Evolutionary conservation across 257 asterid species (phyloP), one percentile per base, ranked within the genome.

Genomic region (Cruciata laevipes): DNA sequence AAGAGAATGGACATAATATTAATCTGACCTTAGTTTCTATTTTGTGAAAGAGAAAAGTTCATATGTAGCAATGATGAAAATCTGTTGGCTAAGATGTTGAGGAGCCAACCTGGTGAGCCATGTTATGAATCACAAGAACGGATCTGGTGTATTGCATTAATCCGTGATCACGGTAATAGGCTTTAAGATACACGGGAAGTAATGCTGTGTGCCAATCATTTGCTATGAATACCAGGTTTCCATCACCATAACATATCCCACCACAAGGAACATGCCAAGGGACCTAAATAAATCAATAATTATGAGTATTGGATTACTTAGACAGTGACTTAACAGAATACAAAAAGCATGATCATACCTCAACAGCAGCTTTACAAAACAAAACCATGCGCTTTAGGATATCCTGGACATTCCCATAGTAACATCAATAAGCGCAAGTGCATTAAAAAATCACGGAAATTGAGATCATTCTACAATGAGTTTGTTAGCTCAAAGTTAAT

Each of bases 191-290:
- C 63, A 94, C 99, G 1, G 99, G 97, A 76, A 94, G 71, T 52
- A 94, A 73, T 31, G 97, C 97, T 35, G 99, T 90, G 80, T 94
- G 99, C 99, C 99, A 94, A 77, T 94, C 99, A 70, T 94, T 90
- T 62, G 96, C 99, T 59, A 94, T 82, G 80, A 90, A 90, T 75
- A 78, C 96, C 74, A 94, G 77, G 76, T 94, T 94, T 78, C 97
- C 96, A 81, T 94, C 99, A 55, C 97, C 99, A 52, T 90, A 94
- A 86, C 99, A 94, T 75, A 87, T 71, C 63, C 99, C 99, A 7
- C 99, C 99, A 75, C 99, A 94, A 13, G 97, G 97, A 65, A 94
- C 97, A 73, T 88, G 55, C 99, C 97, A 94, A 69, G 99, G 97
- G 73, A 94, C 88, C 99, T 94, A 83, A 63, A 44, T 57, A 77